Base-by-base conservation (phyloP, 805 yeast species). In the Candida ipomoeae region DNA sequence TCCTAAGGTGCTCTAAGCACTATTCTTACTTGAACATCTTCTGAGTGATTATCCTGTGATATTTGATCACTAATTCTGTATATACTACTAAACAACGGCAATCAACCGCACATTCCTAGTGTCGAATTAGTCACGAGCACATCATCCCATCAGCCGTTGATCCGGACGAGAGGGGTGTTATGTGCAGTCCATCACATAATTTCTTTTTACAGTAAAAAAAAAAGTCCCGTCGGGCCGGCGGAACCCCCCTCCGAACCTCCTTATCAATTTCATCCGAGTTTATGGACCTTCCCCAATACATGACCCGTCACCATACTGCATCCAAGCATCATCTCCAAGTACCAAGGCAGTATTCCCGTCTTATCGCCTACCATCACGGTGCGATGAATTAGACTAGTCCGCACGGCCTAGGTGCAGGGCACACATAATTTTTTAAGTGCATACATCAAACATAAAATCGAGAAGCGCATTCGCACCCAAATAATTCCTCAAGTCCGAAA, bases 21-120 rank as follows among this genome's bases (percentile, higher is more conserved):
- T 26, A 26, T 26, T 26, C 29, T 8, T 26, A 8, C 29, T 8
- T 26, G 29, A 26, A 8, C 29, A 26, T 26, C 5, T 26, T 8
- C 11, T 26, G 29, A 26, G 29, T 2, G 29, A 8, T 26, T 10
- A 26, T 26, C 29, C 8, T 26, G 26, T n/a, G 26, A 20, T 58
- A 46, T 53, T 15, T 8, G 32, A 26, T 39, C 60, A 26, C 62
- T 57, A 48, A 18, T 32, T 8, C 34, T 44, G 40, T 44, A 44
- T 26, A 44, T 35, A 34, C 20, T 23, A 8, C 2, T 5, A 18
- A 23, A 4, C 31, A 14, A 20, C 29, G 26, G n/a, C n/a, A n/a
- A 21, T n/a, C 14, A n/a, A 39, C 17, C 21, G 32, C 41, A 23
- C 23, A 21, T 21, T 37, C 40, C 7, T n/a, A 8, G 18, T 23